These are phyloP conservation scores for Fusarium pseudoanthophilum DNA, from an alignment of 2,329 filamentous ascomycete species.

Conservation along the genomic window DNA sequence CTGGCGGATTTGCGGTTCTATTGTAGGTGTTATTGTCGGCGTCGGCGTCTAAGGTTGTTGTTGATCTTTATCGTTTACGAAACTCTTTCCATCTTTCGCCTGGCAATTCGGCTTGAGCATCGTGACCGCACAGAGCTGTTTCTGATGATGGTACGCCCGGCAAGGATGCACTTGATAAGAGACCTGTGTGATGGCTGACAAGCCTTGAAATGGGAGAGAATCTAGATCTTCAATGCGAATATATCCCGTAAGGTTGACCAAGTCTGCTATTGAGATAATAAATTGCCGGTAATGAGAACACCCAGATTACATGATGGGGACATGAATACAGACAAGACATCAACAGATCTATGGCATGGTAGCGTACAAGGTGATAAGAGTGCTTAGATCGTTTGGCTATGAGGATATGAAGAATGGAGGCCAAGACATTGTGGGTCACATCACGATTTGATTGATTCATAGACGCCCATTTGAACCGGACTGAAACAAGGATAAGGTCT, in stretches of 20 bases:
- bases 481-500: constrained; percentile 18
- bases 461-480: background rate
- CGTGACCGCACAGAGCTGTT: background rate
- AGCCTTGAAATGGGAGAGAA: constrained; percentile 35
- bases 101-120: constrained; percentile 22
- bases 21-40: constrained; percentile 46
- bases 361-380: constrained; percentile 2
- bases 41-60: constrained; percentile 48
- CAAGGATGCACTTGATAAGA: background rate
- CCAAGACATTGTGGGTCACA: constrained; percentile 17
- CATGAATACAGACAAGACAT: constrained; percentile 1
- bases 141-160: background rate
- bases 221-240: constrained; percentile 45
- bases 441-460: constrained; percentile 13
- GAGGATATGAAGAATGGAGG: constrained; percentile 1
- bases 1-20: constrained; percentile 36
- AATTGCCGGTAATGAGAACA: background rate
- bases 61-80: constrained; percentile 40
- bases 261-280: background rate
- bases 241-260: constrained; percentile 27
- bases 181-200: constrained; percentile 6
- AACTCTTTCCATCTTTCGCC: constrained; percentile 31
- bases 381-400: constrained; percentile 22
- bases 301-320: background rate
- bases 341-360: background rate